Evolutionary conservation across 1,139 yeast species (phyloP), one percentile per base, ranked within the genome.

Genomic region (Blastobotrys elegans): DNA sequence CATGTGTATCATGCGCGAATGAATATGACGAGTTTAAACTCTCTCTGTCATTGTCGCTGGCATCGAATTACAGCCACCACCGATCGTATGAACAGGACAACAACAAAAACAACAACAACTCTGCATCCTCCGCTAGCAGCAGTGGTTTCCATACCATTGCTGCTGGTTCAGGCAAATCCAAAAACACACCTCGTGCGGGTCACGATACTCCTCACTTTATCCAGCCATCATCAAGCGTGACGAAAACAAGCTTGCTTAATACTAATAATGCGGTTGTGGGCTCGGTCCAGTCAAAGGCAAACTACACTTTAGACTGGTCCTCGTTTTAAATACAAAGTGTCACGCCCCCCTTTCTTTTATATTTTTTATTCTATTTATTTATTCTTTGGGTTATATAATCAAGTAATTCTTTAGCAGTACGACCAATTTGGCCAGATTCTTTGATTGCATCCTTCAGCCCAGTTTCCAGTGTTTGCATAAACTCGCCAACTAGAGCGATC

Each of bases 381-480:
- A 6, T 31, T 11, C 31, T 2, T 30, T 20, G 36, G 21, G 22
- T 26, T 26, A 47, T 30, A 33, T 33, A 42, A 16, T 40, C 30
- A 3, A 32, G 41, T 22, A 47, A 16, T 16, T 34, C 24, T 27
- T 26, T 26, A 27, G 50, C 83, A 43, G 72, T 73, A 52, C 82
- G 75, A 2, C 89, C 92, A 11, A 76, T 69, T 51, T 83, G 89
- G 2, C 94, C 94, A 8, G 89, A 90, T 57, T 86, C 95, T 56
- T 79, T 80, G 8, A 77, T 63, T 38, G 80, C 62, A 35, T 70
- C 69, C 1, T 66, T 70, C 26, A 84, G 69, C 40, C 87, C 86
- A 44, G 70, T 70, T 21, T 60, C 46, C 54, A 85, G 69, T 8
- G 78, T 77, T 1, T 64, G 64, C 45, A 68, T 59, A 58, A 80